Conservation (phyloP, 1,284 basidiomycete genomes). For the Earliella scabrosa region DNA sequence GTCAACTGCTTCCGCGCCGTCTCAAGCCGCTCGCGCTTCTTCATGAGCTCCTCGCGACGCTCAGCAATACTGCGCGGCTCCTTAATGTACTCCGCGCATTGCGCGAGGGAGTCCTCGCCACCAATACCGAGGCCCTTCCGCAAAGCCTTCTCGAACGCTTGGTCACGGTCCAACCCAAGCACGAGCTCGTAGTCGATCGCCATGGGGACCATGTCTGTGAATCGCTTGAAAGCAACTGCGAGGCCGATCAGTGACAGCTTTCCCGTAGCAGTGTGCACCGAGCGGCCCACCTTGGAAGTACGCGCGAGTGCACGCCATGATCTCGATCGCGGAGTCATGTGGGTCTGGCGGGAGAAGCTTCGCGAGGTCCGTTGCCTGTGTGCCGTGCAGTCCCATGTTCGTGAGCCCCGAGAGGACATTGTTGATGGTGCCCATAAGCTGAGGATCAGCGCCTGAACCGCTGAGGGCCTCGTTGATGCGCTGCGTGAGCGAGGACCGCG, state of each 20-base stretch:
- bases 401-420: conserved; percentile 46
- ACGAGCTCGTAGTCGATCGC: conserved; percentile 69
- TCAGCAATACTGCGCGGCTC: conserved; percentile 50
- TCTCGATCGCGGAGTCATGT: conserved; percentile 58
- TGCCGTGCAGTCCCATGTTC: conserved; percentile 47
- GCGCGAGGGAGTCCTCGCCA: conserved; percentile 45
- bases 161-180: conserved; percentile 39
- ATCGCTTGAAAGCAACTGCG: conserved; percentile 71
- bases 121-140: conserved; percentile 48
- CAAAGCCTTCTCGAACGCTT: conserved; percentile 48
- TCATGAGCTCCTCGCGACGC: conserved; percentile 50
- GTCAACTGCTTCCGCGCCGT: conserved; percentile 51
- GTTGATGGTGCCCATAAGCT: conserved; percentile 48
- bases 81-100: conserved; percentile 56
- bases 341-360: conserved; percentile 58
- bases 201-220: conserved; percentile 64
- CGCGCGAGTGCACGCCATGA: conserved; percentile 74
- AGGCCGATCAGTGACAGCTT: too few species aligned
- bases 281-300: conserved; percentile 66
- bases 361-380: conserved; percentile 48
- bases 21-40: conserved; percentile 56
- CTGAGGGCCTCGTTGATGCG: conserved; percentile 1
- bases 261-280: neutral
- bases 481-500: conserved; percentile 4
- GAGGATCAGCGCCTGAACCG: conserved; percentile 7